phyloP scores from a whole-genome alignment of 2,329 filamentous ascomycete genomes.

The Trichoderma sp. region DNA sequence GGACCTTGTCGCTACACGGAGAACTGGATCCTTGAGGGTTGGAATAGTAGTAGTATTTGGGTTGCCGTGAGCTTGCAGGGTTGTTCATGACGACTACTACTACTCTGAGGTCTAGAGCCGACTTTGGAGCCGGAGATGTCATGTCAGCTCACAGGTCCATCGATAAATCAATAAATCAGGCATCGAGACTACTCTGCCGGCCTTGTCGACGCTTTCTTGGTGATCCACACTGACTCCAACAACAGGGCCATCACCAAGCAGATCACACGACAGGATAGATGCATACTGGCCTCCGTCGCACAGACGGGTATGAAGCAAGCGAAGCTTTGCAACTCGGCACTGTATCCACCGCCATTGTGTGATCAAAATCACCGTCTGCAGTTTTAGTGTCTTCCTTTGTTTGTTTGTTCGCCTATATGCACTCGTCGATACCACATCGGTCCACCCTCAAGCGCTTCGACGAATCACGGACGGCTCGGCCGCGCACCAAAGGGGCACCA shows the following conservation, averaged over 20 bases:
- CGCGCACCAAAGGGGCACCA: neutral
- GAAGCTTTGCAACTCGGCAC: conserved; percentile 1
- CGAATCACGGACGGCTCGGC: conserved; percentile 9
- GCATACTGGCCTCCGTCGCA: neutral
- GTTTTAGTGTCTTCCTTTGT: conserved; percentile 11
- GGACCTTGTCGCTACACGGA: neutral
- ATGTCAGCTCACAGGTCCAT: neutral
- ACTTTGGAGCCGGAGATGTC: neutral
- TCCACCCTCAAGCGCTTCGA: conserved; percentile 14
- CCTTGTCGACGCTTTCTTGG: neutral
- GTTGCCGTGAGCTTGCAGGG: neutral
- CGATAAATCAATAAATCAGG: neutral
- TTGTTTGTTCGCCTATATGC: conserved; percentile 18
- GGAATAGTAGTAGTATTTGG: too few relatives aligned
- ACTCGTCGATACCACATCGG: neutral
- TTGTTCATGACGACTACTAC: neutral
- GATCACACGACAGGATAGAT: neutral
- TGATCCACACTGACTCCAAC: neutral
- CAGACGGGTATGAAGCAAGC: neutral
- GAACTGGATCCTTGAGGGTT: neutral
- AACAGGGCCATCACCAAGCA: neutral
- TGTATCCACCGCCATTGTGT: conserved; percentile 2
- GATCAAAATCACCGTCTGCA: conserved; percentile 11
- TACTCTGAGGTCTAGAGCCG: too few relatives aligned
- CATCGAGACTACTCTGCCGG: neutral